phyloP scores from a whole-genome alignment of 805 yeast genomes.

The Yueomyces sinensis region DNA sequence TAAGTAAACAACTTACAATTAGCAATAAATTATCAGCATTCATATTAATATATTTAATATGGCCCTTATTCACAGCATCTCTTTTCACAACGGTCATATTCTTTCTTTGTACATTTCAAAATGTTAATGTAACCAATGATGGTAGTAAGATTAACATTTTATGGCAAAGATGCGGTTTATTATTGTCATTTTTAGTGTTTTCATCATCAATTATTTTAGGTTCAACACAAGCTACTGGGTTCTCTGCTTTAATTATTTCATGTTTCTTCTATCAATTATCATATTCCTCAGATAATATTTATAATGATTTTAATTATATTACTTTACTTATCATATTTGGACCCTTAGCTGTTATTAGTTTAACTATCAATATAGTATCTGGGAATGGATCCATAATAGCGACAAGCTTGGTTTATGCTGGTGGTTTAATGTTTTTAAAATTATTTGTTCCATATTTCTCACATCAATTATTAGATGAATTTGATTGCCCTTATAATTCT shows the following conservation, averaged over 20 bases:
- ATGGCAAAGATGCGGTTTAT: slow-evolving; percentile 1
- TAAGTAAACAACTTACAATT: background rate
- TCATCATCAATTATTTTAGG: slow-evolving; percentile 4
- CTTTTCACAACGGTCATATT: slow-evolving; percentile 7
- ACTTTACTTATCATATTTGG: background rate
- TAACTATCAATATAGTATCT: background rate
- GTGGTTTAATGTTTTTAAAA: background rate
- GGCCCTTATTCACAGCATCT: slow-evolving; percentile 14
- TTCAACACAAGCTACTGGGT: slow-evolving; percentile 5
- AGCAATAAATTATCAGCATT: slow-evolving; percentile 1
- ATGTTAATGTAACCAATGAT: background rate
- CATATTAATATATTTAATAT: slow-evolving; percentile 5
- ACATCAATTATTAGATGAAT: background rate
- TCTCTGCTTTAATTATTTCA: slow-evolving; percentile 4
- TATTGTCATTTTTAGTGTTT: slow-evolving; percentile 4
- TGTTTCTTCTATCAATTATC: background rate
- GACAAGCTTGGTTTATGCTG: background rate
- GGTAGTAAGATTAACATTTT: background rate
- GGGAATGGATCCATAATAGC: background rate
- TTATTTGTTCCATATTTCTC: background rate
- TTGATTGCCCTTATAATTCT: background rate
- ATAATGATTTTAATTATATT: background rate
- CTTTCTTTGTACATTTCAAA: slow-evolving; percentile 1
- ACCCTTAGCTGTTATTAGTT: background rate
- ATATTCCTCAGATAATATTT: background rate